Evolutionary conservation across 192 early-diverging fungal genomes (phyloP).

Genomic region (Coemansia sp.): DNA sequence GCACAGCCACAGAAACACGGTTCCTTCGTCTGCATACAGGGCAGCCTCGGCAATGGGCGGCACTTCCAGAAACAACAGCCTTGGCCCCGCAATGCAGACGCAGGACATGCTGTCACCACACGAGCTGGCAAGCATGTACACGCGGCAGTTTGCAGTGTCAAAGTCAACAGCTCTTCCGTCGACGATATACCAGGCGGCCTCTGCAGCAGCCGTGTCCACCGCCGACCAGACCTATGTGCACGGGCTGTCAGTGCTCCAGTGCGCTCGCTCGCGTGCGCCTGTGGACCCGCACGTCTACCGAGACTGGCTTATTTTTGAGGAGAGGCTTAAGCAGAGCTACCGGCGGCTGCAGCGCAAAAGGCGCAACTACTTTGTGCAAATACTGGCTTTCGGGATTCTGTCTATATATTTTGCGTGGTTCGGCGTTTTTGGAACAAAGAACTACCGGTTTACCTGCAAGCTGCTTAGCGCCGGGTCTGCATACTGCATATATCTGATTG

Average conservation of each 20-base stretch:
- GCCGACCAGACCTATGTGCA: conserved; percentile 38
- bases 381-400: conserved; percentile 49
- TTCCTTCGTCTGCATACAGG: conserved; percentile 42
- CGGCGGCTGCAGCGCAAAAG: conserved; percentile 63
- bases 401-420: conserved; percentile 56
- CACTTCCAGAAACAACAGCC: background rate
- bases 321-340: conserved; percentile 74
- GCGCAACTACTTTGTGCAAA: conserved; percentile 64
- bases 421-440: conserved; percentile 45
- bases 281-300: conserved; percentile 60
- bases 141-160: conserved; percentile 47
- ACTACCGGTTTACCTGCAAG: conserved; percentile 50
- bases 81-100: conserved; percentile 3
- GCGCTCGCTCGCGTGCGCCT: conserved; percentile 34
- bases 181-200: conserved; percentile 43
- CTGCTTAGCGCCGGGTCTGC: conserved; percentile 52
- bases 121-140: conserved; percentile 52
- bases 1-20: conserved; percentile 23
- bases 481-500: conserved; percentile 55
- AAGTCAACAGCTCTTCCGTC: conserved; percentile 15
- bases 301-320: conserved; percentile 80
- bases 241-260: conserved; percentile 45
- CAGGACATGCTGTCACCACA: conserved; percentile 26
- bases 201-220: conserved; percentile 24
- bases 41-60: conserved; percentile 15